These are phyloP conservation scores for Centaurea solstitialis DNA, from an alignment of 129 eudicot species.

Conservation along the genomic window DNA sequence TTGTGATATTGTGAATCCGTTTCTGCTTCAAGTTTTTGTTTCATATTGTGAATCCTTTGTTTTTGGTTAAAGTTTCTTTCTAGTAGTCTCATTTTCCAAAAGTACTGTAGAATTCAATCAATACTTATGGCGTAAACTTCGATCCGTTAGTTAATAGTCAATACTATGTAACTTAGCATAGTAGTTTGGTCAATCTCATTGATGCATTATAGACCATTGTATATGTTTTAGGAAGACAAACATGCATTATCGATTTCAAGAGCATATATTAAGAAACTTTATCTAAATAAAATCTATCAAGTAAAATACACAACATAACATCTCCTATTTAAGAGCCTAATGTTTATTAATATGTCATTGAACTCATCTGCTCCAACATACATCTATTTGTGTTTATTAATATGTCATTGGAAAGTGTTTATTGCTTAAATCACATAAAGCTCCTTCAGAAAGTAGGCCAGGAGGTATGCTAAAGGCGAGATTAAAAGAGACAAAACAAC, in stretches of 20 bases:
- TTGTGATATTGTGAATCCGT: too few species aligned
- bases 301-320: not conserved
- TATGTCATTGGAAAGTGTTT: not conserved
- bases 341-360: not conserved
- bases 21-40: too few species aligned
- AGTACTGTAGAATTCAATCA: not conserved
- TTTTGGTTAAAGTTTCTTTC: not conserved
- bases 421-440: not conserved
- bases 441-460: not conserved
- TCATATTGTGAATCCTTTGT: too few species aligned
- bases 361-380: not conserved
- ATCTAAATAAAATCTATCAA: not conserved
- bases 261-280: not conserved
- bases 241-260: not conserved
- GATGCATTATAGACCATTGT: not conserved
- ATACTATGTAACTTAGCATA: not conserved
- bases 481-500: constrained; percentile 1
- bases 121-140: not conserved
- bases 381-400: not conserved
- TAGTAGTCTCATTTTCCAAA: too few species aligned
- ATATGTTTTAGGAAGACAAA: not conserved
- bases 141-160: not conserved
- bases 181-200: not conserved
- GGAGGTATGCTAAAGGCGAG: not conserved
- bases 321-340: not conserved